Evolutionary conservation across 768 basidiomycete genomes (phyloP).

Genomic region (Naganishia friedmannii): DNA sequence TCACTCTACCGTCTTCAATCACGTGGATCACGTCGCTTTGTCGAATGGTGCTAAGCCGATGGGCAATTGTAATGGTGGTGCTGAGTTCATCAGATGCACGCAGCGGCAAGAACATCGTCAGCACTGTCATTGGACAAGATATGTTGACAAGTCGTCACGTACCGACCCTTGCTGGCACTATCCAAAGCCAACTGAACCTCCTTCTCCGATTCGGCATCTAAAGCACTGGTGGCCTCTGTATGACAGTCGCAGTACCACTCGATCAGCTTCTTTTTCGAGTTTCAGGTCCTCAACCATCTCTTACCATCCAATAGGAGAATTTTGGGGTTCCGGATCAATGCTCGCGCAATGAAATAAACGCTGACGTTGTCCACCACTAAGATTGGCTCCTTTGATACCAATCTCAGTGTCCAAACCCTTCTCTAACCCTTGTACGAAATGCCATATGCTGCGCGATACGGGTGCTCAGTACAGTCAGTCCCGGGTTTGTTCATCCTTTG

Average conservation of each 20-base stretch:
- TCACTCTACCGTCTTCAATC: slow-evolving; percentile 45
- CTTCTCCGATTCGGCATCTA: slow-evolving; percentile 35
- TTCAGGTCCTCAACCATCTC: neutral
- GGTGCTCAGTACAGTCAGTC: slow-evolving; percentile 5
- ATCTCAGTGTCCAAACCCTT: slow-evolving; percentile 45
- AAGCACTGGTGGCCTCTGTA: slow-evolving; percentile 42
- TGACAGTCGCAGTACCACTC: neutral
- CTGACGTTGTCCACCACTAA: slow-evolving; percentile 49
- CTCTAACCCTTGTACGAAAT: slow-evolving; percentile 38
- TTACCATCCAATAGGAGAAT: slow-evolving; percentile 45
- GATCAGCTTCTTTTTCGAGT: neutral
- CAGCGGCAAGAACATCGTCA: neutral
- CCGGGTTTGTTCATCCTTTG: too few species aligned
- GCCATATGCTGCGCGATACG: slow-evolving; percentile 34
- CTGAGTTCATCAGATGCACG: neutral
- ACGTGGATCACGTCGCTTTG: slow-evolving; percentile 47
- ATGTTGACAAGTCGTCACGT: slow-evolving; percentile 2
- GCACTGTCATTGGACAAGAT: neutral
- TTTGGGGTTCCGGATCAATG: slow-evolving; percentile 42
- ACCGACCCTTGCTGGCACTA: slow-evolving; percentile 37
- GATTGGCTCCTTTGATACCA: slow-evolving; percentile 45
- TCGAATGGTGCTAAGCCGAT: slow-evolving; percentile 44
- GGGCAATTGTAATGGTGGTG: slow-evolving; percentile 50
- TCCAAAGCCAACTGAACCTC: slow-evolving; percentile 15
- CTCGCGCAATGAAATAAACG: slow-evolving; percentile 48